Evolutionary conservation across 345 rosid genomes (phyloP).

Genomic region (Salix suchowensis): DNA sequence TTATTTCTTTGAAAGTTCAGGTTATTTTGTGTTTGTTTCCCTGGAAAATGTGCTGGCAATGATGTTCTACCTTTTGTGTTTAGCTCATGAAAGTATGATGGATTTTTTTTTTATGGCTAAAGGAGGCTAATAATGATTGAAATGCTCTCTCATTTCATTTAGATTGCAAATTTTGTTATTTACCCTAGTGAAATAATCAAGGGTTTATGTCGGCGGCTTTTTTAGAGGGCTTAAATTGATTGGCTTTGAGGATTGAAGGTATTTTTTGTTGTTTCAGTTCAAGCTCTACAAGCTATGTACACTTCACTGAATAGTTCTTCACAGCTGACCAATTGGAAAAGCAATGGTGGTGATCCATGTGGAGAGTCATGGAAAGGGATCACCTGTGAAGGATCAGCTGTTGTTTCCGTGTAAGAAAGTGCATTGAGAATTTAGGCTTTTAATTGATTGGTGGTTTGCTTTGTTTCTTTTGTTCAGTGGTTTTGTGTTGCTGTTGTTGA

Average conservation of each 20-base stretch:
- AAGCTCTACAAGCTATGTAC: constrained; percentile 79
- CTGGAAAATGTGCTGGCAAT: constrained; percentile 22
- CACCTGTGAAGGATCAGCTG: constrained; percentile 78
- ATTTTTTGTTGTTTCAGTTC: constrained; percentile 44
- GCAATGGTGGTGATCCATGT: constrained; percentile 86
- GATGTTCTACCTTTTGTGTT: background rate
- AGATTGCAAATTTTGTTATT: background rate
- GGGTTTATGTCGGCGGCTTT: background rate
- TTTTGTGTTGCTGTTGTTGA: constrained; percentile 9
- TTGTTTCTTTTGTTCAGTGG: constrained; percentile 6
- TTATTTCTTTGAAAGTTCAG: constrained; percentile 5
- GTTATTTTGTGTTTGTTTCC: constrained; percentile 24
- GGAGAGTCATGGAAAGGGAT: constrained; percentile 93
- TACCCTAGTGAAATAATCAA: background rate
- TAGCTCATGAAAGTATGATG: background rate
- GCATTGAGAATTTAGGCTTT: background rate
- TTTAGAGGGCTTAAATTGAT: background rate
- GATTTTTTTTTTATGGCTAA: background rate
- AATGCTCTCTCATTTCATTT: background rate
- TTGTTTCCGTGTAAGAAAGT: constrained; percentile 66
- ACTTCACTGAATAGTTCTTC: constrained; percentile 73
- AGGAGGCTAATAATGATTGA: background rate
- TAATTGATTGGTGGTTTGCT: background rate
- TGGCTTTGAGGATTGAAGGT: background rate
- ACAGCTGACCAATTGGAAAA: constrained; percentile 88